Evolutionary conservation across 768 basidiomycete species (phyloP).

Genomic region (Lactarius akahatsu): DNA sequence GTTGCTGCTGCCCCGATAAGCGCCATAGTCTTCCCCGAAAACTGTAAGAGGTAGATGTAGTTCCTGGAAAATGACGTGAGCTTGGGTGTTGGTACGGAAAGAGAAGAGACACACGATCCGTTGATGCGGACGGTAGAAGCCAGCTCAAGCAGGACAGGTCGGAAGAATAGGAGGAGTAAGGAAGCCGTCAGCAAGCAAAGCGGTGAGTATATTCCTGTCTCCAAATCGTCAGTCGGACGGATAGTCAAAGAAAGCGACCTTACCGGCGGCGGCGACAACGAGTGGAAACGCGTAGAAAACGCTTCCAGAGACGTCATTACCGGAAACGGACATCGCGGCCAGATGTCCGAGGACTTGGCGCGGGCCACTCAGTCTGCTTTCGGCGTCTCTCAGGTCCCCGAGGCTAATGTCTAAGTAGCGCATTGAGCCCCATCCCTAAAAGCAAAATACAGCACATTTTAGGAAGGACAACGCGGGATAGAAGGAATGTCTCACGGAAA

Average conservation of each 20-base stretch:
- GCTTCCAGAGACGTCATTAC: constrained; percentile 28
- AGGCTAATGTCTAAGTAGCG: constrained; percentile 26
- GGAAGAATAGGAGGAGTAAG: constrained; percentile 27
- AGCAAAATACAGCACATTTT: neutral
- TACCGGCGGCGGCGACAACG: constrained; percentile 26
- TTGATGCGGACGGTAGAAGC: constrained; percentile 23
- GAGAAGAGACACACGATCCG: constrained; percentile 21
- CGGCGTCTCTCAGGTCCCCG: constrained; percentile 16
- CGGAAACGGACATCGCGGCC: constrained; percentile 26
- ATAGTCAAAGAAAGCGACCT: neutral
- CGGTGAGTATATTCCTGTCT: constrained; percentile 27
- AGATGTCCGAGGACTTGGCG: constrained; percentile 22
- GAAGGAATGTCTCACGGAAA: constrained; percentile 12
- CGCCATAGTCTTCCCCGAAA: constrained; percentile 24
- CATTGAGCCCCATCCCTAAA: constrained; percentile 30
- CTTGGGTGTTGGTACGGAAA: neutral
- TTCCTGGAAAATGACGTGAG: constrained; percentile 9
- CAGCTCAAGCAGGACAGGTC: constrained; percentile 23
- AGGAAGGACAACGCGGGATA: neutral
- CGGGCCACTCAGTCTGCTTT: constrained; percentile 10
- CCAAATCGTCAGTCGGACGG: neutral
- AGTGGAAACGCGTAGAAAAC: constrained; percentile 29
- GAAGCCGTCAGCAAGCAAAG: constrained; percentile 28
- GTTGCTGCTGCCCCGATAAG: constrained; percentile 28
- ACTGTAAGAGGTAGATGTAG: constrained; percentile 22